A percentile compares a stretch with the other conserved stretches of the same genome.
phyloP scores from a whole-genome alignment of 2,329 filamentous ascomycete genomes.

The Botrytis porri region DNA sequence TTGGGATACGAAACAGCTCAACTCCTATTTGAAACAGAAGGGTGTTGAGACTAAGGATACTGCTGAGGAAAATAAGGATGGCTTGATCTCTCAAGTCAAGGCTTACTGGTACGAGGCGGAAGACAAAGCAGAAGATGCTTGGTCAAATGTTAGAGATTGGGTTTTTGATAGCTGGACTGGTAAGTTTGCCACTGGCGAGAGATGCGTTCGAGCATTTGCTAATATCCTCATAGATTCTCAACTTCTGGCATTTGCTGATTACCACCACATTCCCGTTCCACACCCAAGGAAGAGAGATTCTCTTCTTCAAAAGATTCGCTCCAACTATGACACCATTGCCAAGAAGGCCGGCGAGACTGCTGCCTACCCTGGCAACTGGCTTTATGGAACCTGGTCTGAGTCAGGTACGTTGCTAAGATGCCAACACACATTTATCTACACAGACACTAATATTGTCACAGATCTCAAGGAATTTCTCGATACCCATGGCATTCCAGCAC shows the following conservation, averaged over 20 bases:
- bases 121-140: slow-evolving; percentile 70
- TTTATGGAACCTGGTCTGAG: slow-evolving; percentile 85
- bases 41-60: slow-evolving; percentile 67
- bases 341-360: slow-evolving; percentile 72
- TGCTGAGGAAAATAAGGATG: slow-evolving; percentile 66
- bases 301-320: slow-evolving; percentile 71
- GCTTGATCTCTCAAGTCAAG: slow-evolving; percentile 67
- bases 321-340: slow-evolving; percentile 76
- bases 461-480: slow-evolving; percentile 94
- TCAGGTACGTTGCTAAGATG: slow-evolving; percentile 46
- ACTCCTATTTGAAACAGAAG: slow-evolving; percentile 65
- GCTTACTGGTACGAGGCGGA: slow-evolving; percentile 74
- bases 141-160: slow-evolving; percentile 77
- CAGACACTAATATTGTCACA: slow-evolving; percentile 26
- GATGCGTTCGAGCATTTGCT: background rate
- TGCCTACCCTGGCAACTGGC: slow-evolving; percentile 91
- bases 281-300: slow-evolving; percentile 84
- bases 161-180: slow-evolving; percentile 70
- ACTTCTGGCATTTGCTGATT: slow-evolving; percentile 89
- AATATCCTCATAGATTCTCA: slow-evolving; percentile 67
- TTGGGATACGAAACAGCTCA: slow-evolving; percentile 71
- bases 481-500: slow-evolving; percentile 77
- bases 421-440: background rate
- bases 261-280: slow-evolving; percentile 77
- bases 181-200: background rate